These are phyloP conservation scores for Giardia muris DNA, from an alignment of 208 protist genomes.

Conservation along the genomic window DNA sequence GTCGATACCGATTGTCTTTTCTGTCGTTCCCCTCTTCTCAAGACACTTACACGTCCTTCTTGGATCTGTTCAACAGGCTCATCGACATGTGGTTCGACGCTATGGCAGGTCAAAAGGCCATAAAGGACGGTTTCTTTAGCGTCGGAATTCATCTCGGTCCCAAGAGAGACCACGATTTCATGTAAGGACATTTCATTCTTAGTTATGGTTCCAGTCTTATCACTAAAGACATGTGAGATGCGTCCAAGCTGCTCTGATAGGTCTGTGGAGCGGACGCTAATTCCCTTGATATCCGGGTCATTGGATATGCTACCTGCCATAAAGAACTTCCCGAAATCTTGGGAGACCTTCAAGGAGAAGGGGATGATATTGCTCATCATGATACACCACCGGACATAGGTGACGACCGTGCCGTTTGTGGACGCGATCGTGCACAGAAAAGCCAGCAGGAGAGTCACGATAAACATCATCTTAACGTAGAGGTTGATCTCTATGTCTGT, in stretches of 20 bases:
- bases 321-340: slow-evolving; percentile 82
- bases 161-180: slow-evolving; percentile 53
- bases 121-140: slow-evolving; percentile 15
- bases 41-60: too few species aligned
- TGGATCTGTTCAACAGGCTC: too few species aligned
- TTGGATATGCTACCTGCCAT: slow-evolving; percentile 68
- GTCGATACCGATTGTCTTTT: too few species aligned
- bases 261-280: slow-evolving; percentile 70
- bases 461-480: slow-evolving; percentile 68
- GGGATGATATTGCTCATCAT: slow-evolving; percentile 90
- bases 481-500: slow-evolving; percentile 78
- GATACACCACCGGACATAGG: slow-evolving; percentile 64
- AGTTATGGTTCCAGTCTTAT: slow-evolving; percentile 93
- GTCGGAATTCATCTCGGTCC: slow-evolving; percentile 41
- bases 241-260: slow-evolving; percentile 88
- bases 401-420: slow-evolving; percentile 51
- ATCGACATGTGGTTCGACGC: neutral
- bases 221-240: slow-evolving; percentile 80
- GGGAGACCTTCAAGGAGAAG: slow-evolving; percentile 72
- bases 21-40: too few species aligned
- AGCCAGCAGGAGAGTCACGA: slow-evolving; percentile 48
- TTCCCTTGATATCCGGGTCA: slow-evolving; percentile 50
- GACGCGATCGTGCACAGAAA: slow-evolving; percentile 51
- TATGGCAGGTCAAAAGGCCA: neutral
- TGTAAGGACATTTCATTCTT: slow-evolving; percentile 73